Evolutionary conservation across 2,329 filamentous ascomycete genomes (phyloP).

Genomic region (Exophiala mesophila): DNA sequence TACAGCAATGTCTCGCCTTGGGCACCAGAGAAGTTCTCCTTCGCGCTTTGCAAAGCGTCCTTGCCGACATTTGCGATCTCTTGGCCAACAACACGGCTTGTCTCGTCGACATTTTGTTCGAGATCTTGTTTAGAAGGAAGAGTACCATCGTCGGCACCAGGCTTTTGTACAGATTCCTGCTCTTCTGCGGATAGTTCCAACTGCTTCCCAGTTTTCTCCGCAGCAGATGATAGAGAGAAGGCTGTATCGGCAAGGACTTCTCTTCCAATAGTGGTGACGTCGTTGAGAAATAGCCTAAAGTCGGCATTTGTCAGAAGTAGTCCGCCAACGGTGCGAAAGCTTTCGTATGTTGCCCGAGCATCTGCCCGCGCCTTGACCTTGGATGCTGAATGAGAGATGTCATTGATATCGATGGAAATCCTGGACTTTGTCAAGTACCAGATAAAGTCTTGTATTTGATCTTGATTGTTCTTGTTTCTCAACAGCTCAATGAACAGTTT

Average conservation of each 20-base stretch:
- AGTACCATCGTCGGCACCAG: conserved; percentile 39
- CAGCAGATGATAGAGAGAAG: conserved; percentile 69
- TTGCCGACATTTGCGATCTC: conserved; percentile 39
- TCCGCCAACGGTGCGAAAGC: conserved; percentile 74
- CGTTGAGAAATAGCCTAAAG: conserved; percentile 79
- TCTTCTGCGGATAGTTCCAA: conserved; percentile 65
- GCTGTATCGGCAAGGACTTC: conserved; percentile 86
- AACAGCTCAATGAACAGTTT: conserved; percentile 76
- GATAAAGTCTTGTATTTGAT: conserved; percentile 87
- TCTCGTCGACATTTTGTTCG: conserved; percentile 50
- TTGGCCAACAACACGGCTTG: conserved; percentile 40
- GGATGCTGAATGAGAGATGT: conserved; percentile 57
- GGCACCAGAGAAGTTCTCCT: conserved; percentile 66
- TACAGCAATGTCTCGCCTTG: conserved; percentile 68
- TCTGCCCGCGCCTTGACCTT: conserved; percentile 65
- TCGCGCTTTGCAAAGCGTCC: conserved; percentile 65
- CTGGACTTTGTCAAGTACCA: conserved; percentile 78
- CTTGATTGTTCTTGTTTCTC: conserved; percentile 71
- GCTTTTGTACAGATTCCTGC: conserved; percentile 46
- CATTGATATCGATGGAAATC: conserved; percentile 61
- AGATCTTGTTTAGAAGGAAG: conserved; percentile 61
- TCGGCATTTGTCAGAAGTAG: conserved; percentile 86
- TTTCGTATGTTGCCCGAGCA: conserved; percentile 70
- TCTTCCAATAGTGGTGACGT: conserved; percentile 70
- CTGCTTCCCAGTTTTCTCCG: conserved; percentile 67